These are phyloP conservation scores for Coemansia sp. DNA, from an alignment of 192 early-diverging fungal species.

Conservation along the genomic window DNA sequence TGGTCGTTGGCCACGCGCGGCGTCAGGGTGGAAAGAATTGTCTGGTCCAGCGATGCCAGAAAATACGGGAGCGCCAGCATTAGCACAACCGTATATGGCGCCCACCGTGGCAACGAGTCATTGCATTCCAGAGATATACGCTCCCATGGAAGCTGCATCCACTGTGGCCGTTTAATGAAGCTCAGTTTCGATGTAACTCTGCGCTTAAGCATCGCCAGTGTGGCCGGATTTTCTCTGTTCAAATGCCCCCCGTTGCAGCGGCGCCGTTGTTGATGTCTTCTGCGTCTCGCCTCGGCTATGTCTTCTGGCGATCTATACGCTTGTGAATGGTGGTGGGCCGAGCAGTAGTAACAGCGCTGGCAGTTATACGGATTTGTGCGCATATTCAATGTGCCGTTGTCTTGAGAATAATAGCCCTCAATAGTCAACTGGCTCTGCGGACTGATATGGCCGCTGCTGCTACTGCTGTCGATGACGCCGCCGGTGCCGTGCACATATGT, in stretches of 20 bases:
- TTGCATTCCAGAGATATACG: slow-evolving; percentile 35
- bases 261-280: background rate
- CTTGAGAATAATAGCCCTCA: background rate
- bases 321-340: background rate
- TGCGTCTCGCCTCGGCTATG: background rate
- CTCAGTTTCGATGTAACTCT: background rate
- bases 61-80: slow-evolving; percentile 56
- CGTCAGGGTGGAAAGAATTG: slow-evolving; percentile 69
- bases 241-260: background rate
- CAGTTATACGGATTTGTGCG: background rate
- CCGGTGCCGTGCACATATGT: background rate
- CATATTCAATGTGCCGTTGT: background rate
- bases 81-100: slow-evolving; percentile 38
- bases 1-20: slow-evolving; percentile 61
- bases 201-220: background rate
- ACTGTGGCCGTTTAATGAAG: slow-evolving; percentile 16
- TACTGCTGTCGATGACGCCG: background rate
- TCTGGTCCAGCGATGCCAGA: slow-evolving; percentile 67
- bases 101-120: slow-evolving; percentile 31
- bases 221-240: background rate
- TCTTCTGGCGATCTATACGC: slow-evolving; percentile 4
- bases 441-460: background rate
- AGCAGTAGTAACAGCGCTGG: slow-evolving; percentile 3
- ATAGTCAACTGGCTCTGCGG: slow-evolving; percentile 2
- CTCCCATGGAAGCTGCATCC: slow-evolving; percentile 44